Percentiles rank a stretch among this genome's conserved stretches.
Conservation (phyloP, 345 rosid species). For the Stellera chamaejasme region DNA sequence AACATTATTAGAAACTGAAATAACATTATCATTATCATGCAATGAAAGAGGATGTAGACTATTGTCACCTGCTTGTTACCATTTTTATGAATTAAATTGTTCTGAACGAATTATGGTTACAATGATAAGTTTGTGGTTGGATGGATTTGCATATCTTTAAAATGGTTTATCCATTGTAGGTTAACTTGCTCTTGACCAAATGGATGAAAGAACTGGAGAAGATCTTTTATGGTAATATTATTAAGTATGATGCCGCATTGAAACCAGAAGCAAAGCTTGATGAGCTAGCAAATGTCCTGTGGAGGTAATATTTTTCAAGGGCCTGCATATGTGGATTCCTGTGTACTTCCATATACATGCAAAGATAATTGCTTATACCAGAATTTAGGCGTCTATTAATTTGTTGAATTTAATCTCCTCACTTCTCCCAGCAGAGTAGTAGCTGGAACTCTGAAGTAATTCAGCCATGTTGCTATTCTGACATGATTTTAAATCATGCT, state of each 20-base stretch:
- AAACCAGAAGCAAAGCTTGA: conserved; percentile 77
- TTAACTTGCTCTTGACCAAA: conserved; percentile 66
- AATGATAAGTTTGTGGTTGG: not conserved
- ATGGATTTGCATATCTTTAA: not conserved
- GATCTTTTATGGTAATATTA: conserved; percentile 88
- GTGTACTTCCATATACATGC: too few species aligned
- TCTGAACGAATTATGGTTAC: too few species aligned
- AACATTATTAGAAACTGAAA: too few species aligned
- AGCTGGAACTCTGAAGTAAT: not conserved
- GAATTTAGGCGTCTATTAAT: not conserved
- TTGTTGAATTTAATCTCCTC: too few species aligned
- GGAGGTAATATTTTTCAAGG: conserved; percentile 51
- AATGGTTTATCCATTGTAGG: conserved; percentile 34
- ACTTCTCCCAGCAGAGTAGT: too few species aligned
- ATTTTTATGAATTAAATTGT: too few species aligned
- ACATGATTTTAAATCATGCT: too few species aligned
- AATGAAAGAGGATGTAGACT: too few species aligned
- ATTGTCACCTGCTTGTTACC: too few species aligned
- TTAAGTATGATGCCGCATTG: conserved; percentile 80
- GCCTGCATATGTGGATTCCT: too few species aligned
- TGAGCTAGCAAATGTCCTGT: conserved; percentile 55
- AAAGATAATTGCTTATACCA: not conserved
- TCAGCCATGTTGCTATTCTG: too few species aligned
- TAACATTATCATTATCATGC: too few species aligned
- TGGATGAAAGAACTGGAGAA: conserved; percentile 99